These are phyloP conservation scores for Bruguiera parviflora DNA, from an alignment of 345 rosid species.

Conservation along the genomic window DNA sequence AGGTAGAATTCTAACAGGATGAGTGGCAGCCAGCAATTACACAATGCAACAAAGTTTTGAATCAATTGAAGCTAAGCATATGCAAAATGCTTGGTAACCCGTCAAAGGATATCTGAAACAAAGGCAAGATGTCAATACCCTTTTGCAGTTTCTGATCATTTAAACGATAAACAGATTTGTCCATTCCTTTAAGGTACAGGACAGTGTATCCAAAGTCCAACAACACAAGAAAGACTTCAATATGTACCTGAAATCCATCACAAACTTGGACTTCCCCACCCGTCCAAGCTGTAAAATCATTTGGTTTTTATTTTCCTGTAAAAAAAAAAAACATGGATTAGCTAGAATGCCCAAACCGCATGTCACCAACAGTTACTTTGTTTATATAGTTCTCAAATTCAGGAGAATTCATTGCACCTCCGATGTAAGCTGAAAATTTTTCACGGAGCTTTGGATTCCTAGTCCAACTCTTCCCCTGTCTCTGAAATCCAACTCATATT, in stretches of 20 bases:
- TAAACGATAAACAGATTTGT: not conserved
- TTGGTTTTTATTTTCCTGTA: conserved; percentile 60
- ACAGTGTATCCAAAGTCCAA: not conserved
- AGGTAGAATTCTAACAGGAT: conserved; percentile 45
- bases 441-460: conserved; percentile 65
- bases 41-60: conserved; percentile 82
- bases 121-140: not conserved
- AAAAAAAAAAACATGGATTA: not conserved
- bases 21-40: conserved; percentile 22
- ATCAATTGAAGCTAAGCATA: conserved; percentile 87
- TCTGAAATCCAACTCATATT: conserved; percentile 77
- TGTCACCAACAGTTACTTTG: not conserved
- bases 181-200: not conserved
- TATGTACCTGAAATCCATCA: conserved; percentile 75
- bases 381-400: not conserved
- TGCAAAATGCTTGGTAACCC: conserved; percentile 82
- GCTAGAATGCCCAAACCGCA: not conserved
- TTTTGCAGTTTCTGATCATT: not conserved
- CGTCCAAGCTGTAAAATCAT: conserved; percentile 87
- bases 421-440: conserved; percentile 82
- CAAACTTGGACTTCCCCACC: conserved; percentile 63
- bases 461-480: conserved; percentile 78
- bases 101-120: conserved; percentile 70
- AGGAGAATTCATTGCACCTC: conserved; percentile 41
- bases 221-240: not conserved